A percentile compares a stretch with the other conserved stretches of the same genome.
Conservation (phyloP, 371 early-diverging fungal genomes). For the Syncephalastrum monosporum region DNA sequence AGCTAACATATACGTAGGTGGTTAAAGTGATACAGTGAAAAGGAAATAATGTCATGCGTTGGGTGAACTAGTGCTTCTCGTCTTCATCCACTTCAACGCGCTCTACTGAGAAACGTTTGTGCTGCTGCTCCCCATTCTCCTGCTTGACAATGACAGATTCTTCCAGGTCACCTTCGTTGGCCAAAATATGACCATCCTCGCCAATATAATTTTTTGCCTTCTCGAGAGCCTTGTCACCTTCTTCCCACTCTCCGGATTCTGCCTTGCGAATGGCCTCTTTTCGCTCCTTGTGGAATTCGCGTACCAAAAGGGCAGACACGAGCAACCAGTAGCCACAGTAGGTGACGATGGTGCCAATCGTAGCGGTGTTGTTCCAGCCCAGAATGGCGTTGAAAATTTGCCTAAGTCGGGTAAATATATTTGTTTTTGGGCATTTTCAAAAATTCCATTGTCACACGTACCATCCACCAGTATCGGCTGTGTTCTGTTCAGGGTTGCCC, state of each 20-base stretch:
- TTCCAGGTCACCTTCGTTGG: too few relatives aligned
- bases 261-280: constrained; percentile 32
- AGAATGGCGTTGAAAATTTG: constrained; percentile 71
- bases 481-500: constrained; percentile 32
- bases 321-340: constrained; percentile 79
- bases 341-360: constrained; percentile 62
- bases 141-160: too few relatives aligned
- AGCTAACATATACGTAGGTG: too few relatives aligned
- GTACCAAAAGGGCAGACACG: constrained; percentile 50
- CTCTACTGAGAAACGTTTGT: too few relatives aligned
- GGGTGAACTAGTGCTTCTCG: too few relatives aligned
- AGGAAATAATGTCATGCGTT: too few relatives aligned
- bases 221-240: constrained; percentile 30
- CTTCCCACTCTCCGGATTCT: constrained; percentile 28
- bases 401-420: constrained; percentile 20
- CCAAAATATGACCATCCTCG: constrained; percentile 19
- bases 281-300: constrained; percentile 38
- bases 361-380: constrained; percentile 79
- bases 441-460: constrained; percentile 2
- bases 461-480: constrained; percentile 33
- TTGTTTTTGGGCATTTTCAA: neutral
- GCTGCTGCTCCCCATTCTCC: too few relatives aligned
- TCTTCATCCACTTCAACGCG: too few relatives aligned
- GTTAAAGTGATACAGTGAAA: too few relatives aligned
- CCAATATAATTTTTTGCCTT: constrained; percentile 22